Conservation (phyloP, 345 rosid species). For the Camelina laxa region DNA sequence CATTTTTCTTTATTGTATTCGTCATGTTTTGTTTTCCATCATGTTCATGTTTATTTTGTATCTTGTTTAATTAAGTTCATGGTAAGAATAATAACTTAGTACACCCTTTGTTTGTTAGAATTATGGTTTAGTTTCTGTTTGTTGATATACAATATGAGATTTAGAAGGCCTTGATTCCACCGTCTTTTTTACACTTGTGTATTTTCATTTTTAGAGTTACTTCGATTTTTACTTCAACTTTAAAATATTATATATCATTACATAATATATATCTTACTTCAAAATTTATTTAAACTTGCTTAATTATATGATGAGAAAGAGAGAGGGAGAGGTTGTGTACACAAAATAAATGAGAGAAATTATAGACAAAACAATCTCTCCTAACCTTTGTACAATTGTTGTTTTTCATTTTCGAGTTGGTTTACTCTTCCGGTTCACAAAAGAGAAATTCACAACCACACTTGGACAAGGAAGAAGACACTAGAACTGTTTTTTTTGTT, state of each 20-base stretch:
- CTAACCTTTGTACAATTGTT: neutral
- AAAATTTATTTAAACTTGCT: neutral
- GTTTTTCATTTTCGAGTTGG: neutral
- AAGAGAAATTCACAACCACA: neutral
- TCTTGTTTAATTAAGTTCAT: slow-evolving; percentile 27
- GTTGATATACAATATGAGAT: neutral
- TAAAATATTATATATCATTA: neutral
- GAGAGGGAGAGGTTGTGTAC: neutral
- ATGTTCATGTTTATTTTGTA: neutral
- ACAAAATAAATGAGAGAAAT: neutral
- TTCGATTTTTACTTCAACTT: neutral
- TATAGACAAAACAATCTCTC: neutral
- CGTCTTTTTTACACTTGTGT: neutral
- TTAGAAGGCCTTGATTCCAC: neutral
- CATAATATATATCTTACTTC: neutral
- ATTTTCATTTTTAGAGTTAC: neutral
- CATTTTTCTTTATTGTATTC: neutral
- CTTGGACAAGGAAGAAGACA: neutral
- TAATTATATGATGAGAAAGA: neutral
- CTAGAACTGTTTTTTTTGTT: neutral
- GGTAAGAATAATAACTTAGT: slow-evolving; percentile 6
- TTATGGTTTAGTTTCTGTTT: slow-evolving; percentile 4
- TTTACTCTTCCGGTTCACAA: neutral
- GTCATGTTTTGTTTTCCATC: slow-evolving; percentile 1
- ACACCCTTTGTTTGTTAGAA: slow-evolving; percentile 15